A percentile compares a stretch with the other conserved stretches of the same genome.
phyloP scores from a whole-genome alignment of 2,329 filamentous ascomycete genomes.

The Nothopassalora personata region DNA sequence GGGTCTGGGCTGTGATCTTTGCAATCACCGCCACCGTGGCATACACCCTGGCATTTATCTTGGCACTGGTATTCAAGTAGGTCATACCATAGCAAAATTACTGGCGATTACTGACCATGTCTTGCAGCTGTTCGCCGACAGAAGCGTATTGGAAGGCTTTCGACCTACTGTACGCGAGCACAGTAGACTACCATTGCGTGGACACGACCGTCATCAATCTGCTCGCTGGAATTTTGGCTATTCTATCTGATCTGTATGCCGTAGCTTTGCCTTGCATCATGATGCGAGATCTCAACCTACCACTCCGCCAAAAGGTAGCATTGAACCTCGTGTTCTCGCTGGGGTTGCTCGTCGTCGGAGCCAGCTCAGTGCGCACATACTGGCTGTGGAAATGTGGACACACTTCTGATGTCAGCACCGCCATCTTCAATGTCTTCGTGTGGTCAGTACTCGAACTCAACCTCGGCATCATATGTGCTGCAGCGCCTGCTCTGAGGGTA shows the following conservation, averaged over 20 bases:
- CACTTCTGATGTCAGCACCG: slow-evolving; percentile 39
- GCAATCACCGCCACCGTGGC: slow-evolving; percentile 36
- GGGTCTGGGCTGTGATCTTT: slow-evolving; percentile 35
- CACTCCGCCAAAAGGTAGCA: slow-evolving; percentile 40
- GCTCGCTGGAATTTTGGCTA: slow-evolving; percentile 36
- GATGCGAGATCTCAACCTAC: slow-evolving; percentile 42
- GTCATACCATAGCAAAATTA: neutral
- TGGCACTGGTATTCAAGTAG: slow-evolving; percentile 31
- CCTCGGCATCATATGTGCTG: slow-evolving; percentile 40
- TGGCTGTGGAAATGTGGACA: slow-evolving; percentile 25
- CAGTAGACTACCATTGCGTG: slow-evolving; percentile 33
- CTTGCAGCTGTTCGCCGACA: slow-evolving; percentile 33
- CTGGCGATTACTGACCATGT: neutral
- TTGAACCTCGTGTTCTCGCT: slow-evolving; percentile 38
- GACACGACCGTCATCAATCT: slow-evolving; percentile 38
- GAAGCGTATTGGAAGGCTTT: slow-evolving; percentile 39
- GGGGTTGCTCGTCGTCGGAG: slow-evolving; percentile 28
- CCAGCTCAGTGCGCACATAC: slow-evolving; percentile 33
- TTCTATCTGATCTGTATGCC: slow-evolving; percentile 38
- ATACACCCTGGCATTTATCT: slow-evolving; percentile 37
- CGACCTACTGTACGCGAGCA: slow-evolving; percentile 30
- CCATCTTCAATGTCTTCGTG: slow-evolving; percentile 35
- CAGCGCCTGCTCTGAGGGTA: slow-evolving; percentile 40
- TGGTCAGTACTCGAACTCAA: slow-evolving; percentile 40
- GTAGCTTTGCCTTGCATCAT: slow-evolving; percentile 41